A percentile compares a stretch with the other conserved stretches of the same genome.
Conservation (phyloP, 345 rosid species). For the Balakata baccata region DNA sequence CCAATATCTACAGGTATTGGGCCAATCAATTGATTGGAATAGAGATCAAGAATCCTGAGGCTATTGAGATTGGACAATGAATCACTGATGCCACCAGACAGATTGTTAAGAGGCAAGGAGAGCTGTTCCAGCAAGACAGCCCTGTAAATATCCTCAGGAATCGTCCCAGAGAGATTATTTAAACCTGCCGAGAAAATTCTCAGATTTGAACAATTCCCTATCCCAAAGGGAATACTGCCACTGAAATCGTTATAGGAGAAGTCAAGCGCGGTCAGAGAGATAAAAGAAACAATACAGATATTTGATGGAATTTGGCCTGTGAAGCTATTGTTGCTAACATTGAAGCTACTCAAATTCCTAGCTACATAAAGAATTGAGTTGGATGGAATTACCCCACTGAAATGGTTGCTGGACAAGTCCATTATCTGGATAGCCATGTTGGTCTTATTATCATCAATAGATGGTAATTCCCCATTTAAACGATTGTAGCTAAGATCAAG, state of each 20-base stretch:
- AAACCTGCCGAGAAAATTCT: slow-evolving; percentile 60
- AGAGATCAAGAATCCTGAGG: slow-evolving; percentile 63
- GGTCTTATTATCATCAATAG: not conserved
- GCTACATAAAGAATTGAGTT: slow-evolving; percentile 42
- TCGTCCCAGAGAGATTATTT: slow-evolving; percentile 60
- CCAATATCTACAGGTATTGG: slow-evolving; percentile 60
- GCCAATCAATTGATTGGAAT: slow-evolving; percentile 60
- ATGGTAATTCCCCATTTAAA: slow-evolving; percentile 48
- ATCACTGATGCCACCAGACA: slow-evolving; percentile 53
- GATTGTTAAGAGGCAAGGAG: slow-evolving; percentile 53
- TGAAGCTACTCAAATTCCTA: slow-evolving; percentile 53
- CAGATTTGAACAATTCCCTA: slow-evolving; percentile 59
- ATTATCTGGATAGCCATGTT: slow-evolving; percentile 36
- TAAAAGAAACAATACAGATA: slow-evolving; percentile 46
- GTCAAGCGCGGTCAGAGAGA: slow-evolving; percentile 40
- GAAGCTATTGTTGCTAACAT: slow-evolving; percentile 77
- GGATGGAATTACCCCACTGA: slow-evolving; percentile 44
- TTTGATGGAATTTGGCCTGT: slow-evolving; percentile 57
- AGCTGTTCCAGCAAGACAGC: slow-evolving; percentile 46
- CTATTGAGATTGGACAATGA: slow-evolving; percentile 44
- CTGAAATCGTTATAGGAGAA: slow-evolving; percentile 61
- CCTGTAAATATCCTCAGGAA: slow-evolving; percentile 63
- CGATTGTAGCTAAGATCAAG: slow-evolving; percentile 77
- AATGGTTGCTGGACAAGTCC: slow-evolving; percentile 68
- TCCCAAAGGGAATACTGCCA: slow-evolving; percentile 43